These are phyloP conservation scores for Calocera viscosa DNA, from an alignment of 768 basidiomycete species.

Conservation along the genomic window DNA sequence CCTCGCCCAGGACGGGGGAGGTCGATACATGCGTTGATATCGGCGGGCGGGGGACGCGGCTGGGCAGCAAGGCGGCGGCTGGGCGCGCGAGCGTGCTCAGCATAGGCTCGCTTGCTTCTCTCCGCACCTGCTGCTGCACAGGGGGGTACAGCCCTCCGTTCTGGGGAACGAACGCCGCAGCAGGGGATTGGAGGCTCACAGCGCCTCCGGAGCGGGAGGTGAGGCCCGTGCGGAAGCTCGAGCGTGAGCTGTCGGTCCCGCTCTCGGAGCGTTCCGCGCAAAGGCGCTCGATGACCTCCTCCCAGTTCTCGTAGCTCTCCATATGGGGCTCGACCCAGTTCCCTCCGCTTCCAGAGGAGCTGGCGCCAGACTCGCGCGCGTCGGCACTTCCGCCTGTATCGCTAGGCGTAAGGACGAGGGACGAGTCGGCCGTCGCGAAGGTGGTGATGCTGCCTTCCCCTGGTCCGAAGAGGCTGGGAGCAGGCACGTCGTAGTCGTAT, in stretches of 20 bases:
- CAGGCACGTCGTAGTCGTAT: constrained; percentile 5
- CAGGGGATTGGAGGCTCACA: too few species aligned
- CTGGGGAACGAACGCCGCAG: too few species aligned
- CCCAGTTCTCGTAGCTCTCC: constrained; percentile 8
- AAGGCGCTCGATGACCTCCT: constrained; percentile 3
- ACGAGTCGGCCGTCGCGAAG: background rate
- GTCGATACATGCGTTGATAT: background rate
- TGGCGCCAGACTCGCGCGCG: background rate
- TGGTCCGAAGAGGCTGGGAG: background rate
- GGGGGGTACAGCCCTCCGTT: background rate
- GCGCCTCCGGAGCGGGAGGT: background rate
- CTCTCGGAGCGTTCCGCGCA: background rate
- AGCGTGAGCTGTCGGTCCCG: background rate
- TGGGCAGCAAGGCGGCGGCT: background rate
- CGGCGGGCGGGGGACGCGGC: background rate
- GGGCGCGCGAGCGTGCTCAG: background rate
- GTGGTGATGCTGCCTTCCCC: constrained; percentile 3
- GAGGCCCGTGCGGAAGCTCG: background rate
- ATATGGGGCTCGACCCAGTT: background rate
- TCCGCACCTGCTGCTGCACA: background rate
- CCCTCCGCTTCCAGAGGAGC: background rate
- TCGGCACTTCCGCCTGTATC: background rate
- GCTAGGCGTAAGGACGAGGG: background rate
- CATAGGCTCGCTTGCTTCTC: background rate
- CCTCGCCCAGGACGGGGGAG: background rate